Conservation (phyloP, 441 rosid genomes). For the Lepidium campestre region DNA sequence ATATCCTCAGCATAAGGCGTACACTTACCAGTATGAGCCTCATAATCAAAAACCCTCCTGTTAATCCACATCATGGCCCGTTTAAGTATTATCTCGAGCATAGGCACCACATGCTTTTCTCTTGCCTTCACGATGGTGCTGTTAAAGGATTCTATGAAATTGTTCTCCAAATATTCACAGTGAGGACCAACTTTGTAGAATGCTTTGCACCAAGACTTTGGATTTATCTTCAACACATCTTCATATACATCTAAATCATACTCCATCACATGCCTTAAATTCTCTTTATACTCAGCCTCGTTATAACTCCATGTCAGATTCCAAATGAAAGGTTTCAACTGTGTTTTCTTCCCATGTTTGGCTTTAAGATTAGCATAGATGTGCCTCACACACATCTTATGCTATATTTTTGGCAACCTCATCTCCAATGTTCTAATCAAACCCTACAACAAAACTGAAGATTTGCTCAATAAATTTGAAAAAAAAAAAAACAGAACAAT, state of each 20-base stretch:
- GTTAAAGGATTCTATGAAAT: not conserved
- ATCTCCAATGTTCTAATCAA: no score
- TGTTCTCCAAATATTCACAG: not conserved
- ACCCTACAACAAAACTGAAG: no score
- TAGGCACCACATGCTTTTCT: not conserved
- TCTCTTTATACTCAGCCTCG: not conserved
- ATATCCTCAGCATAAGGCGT: not conserved
- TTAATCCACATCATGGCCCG: not conserved
- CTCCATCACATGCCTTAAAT: not conserved
- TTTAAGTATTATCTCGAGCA: not conserved
- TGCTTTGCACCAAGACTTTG: not conserved
- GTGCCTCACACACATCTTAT: no score
- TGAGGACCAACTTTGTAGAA: not conserved
- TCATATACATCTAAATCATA: not conserved
- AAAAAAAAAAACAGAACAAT: no score
- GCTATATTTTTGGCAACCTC: no score
- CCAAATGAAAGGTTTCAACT: no score
- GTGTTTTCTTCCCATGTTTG: no score
- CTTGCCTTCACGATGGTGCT: not conserved
- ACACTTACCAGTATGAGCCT: not conserved
- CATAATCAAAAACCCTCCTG: not conserved
- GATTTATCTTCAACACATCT: not conserved
- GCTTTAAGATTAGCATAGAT: no score
- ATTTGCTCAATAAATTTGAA: no score
- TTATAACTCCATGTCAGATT: not conserved